Evolutionary conservation across 2,329 filamentous ascomycete genomes (phyloP).

Genomic region (Ceratocystis smalleyi): DNA sequence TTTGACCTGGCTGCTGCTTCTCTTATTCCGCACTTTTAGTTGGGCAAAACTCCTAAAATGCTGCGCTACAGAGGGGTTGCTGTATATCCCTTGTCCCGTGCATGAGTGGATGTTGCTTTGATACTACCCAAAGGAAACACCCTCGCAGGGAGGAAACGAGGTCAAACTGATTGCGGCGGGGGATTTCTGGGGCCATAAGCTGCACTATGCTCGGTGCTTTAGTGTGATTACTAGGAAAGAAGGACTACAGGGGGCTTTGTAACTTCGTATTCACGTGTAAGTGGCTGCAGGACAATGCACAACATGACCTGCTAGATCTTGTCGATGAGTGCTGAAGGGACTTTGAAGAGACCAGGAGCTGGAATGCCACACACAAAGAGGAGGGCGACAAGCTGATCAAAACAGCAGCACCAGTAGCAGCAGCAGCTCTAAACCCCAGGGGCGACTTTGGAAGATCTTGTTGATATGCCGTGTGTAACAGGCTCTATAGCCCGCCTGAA

Average conservation of each 20-base stretch:
- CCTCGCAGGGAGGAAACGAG: neutral
- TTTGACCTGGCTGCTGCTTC: no score
- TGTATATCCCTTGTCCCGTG: neutral
- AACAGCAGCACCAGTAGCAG: neutral
- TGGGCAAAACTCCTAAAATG: neutral
- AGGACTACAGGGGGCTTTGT: neutral
- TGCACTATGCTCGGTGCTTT: neutral
- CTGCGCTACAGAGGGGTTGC: neutral
- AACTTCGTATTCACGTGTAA: neutral
- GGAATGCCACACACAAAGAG: neutral
- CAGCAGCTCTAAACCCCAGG: no score
- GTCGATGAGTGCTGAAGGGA: neutral
- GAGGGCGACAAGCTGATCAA: neutral
- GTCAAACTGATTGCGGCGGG: no score
- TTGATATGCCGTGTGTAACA: neutral
- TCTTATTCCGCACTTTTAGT: neutral
- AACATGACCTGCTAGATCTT: neutral
- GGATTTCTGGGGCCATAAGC: no score
- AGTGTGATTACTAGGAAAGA: neutral
- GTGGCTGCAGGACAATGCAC: neutral
- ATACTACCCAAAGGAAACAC: neutral
- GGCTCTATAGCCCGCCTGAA: neutral
- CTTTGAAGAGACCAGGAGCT: neutral
- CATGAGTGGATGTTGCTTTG: neutral
- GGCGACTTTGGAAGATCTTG: neutral